Percentiles rank a stretch among this genome's conserved stretches.
phyloP scores from a whole-genome alignment of 208 protist genomes.

The Acanthamoeba royreba region DNA sequence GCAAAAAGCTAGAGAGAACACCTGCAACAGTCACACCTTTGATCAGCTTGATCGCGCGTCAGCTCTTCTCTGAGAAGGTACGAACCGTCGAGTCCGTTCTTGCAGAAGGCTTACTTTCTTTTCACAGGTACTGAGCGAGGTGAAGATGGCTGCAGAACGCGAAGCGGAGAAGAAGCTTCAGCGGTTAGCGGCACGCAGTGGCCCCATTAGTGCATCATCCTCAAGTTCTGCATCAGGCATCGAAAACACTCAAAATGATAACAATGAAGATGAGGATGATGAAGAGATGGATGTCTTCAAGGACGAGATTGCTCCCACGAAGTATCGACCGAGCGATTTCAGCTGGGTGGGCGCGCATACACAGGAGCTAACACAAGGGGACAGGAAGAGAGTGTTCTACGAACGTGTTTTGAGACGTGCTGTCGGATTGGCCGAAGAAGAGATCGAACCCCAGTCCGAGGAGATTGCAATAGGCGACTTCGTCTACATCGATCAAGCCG shows the following conservation, averaged over 20 bases:
- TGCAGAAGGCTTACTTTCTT: not conserved
- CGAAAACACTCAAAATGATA: too few relatives aligned
- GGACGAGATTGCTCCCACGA: not conserved
- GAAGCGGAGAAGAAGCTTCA: not conserved
- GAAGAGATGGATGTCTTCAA: not conserved
- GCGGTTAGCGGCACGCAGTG: not conserved
- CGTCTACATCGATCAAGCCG: not conserved
- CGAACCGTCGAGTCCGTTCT: too few relatives aligned
- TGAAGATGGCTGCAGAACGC: not conserved
- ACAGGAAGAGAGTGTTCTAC: not conserved
- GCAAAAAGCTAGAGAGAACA: slow-evolving; percentile 19
- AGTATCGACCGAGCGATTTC: not conserved
- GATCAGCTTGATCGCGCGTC: not conserved
- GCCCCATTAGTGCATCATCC: too few relatives aligned
- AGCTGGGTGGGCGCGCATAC: not conserved
- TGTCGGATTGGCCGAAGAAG: not conserved
- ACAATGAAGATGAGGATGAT: too few relatives aligned
- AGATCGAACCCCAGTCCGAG: not conserved
- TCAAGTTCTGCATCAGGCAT: not conserved
- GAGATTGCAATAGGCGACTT: not conserved
- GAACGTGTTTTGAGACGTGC: not conserved
- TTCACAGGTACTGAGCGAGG: not conserved
- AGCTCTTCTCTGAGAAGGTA: not conserved
- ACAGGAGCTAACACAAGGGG: not conserved
- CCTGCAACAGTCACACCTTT: slow-evolving; percentile 10